These are phyloP conservation scores for Diutina siamensis DNA, from an alignment of 1,139 yeast species.

Conservation along the genomic window DNA sequence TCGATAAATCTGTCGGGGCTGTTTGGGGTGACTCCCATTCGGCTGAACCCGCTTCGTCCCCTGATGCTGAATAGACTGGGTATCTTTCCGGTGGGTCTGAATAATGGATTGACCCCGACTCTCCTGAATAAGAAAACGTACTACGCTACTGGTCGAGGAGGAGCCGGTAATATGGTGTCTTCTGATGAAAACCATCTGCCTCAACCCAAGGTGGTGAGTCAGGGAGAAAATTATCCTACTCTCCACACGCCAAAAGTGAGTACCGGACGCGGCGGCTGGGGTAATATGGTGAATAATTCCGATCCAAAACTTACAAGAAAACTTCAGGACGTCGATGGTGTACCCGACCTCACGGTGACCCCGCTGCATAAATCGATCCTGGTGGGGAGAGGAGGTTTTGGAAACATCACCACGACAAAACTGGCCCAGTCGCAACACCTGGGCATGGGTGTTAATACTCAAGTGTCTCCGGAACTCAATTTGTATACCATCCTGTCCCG, in stretches of 20 bases:
- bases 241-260: conserved; percentile 47
- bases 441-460: conserved; percentile 6
- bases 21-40: neutral
- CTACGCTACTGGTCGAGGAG: conserved; percentile 70
- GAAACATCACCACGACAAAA: conserved; percentile 24
- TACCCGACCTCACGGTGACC: conserved; percentile 10
- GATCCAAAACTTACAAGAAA: conserved; percentile 52
- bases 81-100: neutral
- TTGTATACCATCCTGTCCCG: conserved; percentile 11
- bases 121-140: conserved; percentile 20
- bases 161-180: conserved; percentile 54
- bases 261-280: conserved; percentile 77
- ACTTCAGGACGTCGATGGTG: conserved; percentile 56
- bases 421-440: conserved; percentile 10
- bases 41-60: conserved; percentile 2
- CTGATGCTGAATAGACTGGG: neutral
- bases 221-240: conserved; percentile 56
- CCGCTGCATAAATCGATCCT: conserved; percentile 11
- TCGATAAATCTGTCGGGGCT: neutral
- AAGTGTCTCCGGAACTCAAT: conserved; percentile 6
- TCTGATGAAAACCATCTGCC: conserved; percentile 25
- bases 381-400: conserved; percentile 22
- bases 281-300: conserved; percentile 59
- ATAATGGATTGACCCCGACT: neutral
- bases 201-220: conserved; percentile 43